Evolutionary conservation across 768 basidiomycete genomes (phyloP), one percentile per base, ranked within the genome.

Genomic region (Leucocoprinus birnbaumii): DNA sequence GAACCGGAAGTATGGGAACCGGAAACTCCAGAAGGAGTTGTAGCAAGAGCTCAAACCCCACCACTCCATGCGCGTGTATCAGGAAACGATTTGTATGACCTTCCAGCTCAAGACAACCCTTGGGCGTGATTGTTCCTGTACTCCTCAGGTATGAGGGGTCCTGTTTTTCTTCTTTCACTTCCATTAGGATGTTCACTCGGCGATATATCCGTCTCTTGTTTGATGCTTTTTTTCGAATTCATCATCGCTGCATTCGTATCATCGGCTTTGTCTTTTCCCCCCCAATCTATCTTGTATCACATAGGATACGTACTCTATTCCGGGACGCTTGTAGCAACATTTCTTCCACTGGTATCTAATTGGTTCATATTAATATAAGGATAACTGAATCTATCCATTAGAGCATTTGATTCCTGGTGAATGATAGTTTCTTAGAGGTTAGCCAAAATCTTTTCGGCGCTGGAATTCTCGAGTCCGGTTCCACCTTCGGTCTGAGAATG

Each of bases 381-480:
- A 41, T 41, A 31, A 31, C 31, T 31, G 31, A 31, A 5, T 31
- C 31, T 31, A 31, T 31, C 31, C 31, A 5, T 31, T 31, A 31
- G 31, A 31, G 5, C 5, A 11, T 31, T 31, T 5, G 11, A 31
- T 31, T 31, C 31, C 11, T 11, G 11, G 31, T 11, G 11, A 18
- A 18, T 42, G 14, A n/a, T 18, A 13, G 14, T 37, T 16, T 16
- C 40, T 53, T 68, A 77, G 43, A 82, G 65, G 19, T 71, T 65
- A n/a, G 76, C 79, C 37, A 85, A 78, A 58, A 86, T 76, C 7
- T 78, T 78, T 34, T 85, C 83, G 55, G 78, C 82, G 27, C 83
- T 77, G 13, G 82, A 84, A 21, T 80, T 80, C 5, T 74, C 75
- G 34, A 86, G 82, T 24, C 74, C 80, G 16, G 68, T 71, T 16